A percentile compares a stretch with the other conserved stretches of the same genome.
phyloP scores from a whole-genome alignment of 2,329 filamentous ascomycete species.

The Talaromyces sp. region DNA sequence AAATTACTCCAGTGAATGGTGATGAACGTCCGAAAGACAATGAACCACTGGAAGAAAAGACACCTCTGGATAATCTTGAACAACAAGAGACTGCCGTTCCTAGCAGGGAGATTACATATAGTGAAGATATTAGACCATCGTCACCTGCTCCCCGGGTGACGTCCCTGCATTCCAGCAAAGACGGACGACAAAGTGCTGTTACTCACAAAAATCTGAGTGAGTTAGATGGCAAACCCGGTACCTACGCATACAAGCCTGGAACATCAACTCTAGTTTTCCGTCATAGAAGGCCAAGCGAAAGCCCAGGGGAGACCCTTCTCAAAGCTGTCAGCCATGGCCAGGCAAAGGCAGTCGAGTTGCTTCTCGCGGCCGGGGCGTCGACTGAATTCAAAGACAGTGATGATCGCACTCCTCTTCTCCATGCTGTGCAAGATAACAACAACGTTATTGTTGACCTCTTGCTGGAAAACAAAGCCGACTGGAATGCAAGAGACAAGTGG shows the following conservation, averaged over 20 bases:
- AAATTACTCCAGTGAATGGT: neutral
- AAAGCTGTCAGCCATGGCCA: neutral
- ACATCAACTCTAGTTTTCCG: neutral
- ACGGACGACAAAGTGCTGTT: neutral
- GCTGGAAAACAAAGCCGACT: neutral
- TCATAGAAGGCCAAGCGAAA: neutral
- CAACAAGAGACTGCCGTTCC: neutral
- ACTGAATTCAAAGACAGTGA: neutral
- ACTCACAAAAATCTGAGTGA: neutral
- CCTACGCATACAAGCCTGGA: neutral
- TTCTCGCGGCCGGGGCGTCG: neutral
- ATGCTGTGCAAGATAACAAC: neutral
- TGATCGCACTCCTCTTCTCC: neutral
- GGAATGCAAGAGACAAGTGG: neutral
- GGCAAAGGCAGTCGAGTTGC: neutral
- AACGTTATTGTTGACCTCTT: neutral
- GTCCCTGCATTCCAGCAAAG: neutral
- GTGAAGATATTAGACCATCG: neutral
- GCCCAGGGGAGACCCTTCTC: neutral
- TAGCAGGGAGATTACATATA: neutral
- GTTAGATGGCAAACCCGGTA: neutral
- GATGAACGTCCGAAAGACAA: neutral
- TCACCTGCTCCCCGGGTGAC: neutral
- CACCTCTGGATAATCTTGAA: neutral
- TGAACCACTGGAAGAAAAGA: neutral